Base-by-base conservation (phyloP, 345 rosid genomes). In the Eucalyptus marginata region DNA sequence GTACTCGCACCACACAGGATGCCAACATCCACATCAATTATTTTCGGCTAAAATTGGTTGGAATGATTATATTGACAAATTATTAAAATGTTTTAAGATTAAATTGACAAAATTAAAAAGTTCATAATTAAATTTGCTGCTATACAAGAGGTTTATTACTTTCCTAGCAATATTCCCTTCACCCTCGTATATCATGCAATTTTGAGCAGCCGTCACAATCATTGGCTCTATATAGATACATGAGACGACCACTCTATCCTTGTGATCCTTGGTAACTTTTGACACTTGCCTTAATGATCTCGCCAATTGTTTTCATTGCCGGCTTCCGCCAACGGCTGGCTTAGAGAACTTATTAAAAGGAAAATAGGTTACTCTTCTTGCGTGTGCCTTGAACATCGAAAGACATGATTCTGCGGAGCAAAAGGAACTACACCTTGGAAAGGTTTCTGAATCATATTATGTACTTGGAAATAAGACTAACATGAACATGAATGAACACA, bases 1-100 rank as follows among this genome's bases (percentile, higher is more conserved):
- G 10, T 16, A 14, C 8, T n/a, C 2, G 3, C 33, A 15, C 10
- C 36, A n/a, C 2, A 6, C 0, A 7, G 3, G 10, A 62, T 6
- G 68, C 2, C 8, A 0, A 29, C 2, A 13, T 62, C 33, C 7
- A 62, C 33, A 13, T 62, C 0, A 62, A 13, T 3, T 4, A 64
- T 64, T 14, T n/a, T n/a, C 0, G 2, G 20, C 76, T 7, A 64
- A 64, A n/a, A 14, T 64, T n/a, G 3, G 0, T n/a, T n/a, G 20
- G 10, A 36, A 20, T 0, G 3, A 76, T 0, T 10, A 36, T 8
- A 10, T 36, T 20, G 13, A 36, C 14, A 36, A 71, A 71, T 71
- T 24, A 3, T 18, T 4, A 18, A 76, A 40, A 10, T 4, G 7
- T 2, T 4, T 36, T 76, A 18, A 3, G 7, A 76, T 1, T 18